phyloP scores from a whole-genome alignment of 2,329 filamentous ascomycete species.

The Trichoderma gracile region DNA sequence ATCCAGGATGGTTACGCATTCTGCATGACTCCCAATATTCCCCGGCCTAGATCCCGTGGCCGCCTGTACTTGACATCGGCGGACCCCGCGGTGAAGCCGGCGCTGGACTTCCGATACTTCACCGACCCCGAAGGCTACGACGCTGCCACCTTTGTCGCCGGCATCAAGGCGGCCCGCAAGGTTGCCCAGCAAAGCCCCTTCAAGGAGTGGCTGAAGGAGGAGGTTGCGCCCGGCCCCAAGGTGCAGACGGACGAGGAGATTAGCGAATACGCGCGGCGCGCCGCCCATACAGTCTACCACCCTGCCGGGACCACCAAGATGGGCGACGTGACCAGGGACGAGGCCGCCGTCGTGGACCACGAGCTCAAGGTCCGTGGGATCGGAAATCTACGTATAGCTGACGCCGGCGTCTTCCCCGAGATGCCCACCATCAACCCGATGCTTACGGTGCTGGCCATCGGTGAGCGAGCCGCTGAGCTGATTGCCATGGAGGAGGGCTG shows the following conservation, averaged over 20 bases:
- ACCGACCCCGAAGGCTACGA: constrained; percentile 85
- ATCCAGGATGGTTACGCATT: constrained; percentile 74
- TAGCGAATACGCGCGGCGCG: constrained; percentile 76
- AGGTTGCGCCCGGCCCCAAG: constrained; percentile 74
- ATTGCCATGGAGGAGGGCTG: constrained; percentile 67
- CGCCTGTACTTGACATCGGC: constrained; percentile 74
- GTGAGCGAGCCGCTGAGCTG: constrained; percentile 81
- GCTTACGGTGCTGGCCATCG: constrained; percentile 82
- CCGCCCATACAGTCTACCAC: constrained; percentile 87
- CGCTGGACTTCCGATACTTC: constrained; percentile 87
- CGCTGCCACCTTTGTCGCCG: constrained; percentile 75
- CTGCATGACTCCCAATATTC: constrained; percentile 93
- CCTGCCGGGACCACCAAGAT: constrained; percentile 89
- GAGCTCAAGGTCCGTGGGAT: constrained; percentile 72
- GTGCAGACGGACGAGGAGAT: constrained; percentile 77
- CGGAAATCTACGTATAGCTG: constrained; percentile 74
- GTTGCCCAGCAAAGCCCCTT: constrained; percentile 76
- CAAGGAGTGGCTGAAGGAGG: constrained; percentile 78
- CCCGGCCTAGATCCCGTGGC: constrained; percentile 75
- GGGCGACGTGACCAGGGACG: constrained; percentile 70
- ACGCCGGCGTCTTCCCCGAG: constrained; percentile 84
- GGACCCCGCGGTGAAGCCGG: constrained; percentile 75
- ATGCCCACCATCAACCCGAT: constrained; percentile 89
- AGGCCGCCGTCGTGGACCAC: constrained; percentile 76
- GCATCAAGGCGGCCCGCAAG: constrained; percentile 74